phyloP scores from a whole-genome alignment of 176 grass and related monocot species.

The Triticum dicoccoides region DNA sequence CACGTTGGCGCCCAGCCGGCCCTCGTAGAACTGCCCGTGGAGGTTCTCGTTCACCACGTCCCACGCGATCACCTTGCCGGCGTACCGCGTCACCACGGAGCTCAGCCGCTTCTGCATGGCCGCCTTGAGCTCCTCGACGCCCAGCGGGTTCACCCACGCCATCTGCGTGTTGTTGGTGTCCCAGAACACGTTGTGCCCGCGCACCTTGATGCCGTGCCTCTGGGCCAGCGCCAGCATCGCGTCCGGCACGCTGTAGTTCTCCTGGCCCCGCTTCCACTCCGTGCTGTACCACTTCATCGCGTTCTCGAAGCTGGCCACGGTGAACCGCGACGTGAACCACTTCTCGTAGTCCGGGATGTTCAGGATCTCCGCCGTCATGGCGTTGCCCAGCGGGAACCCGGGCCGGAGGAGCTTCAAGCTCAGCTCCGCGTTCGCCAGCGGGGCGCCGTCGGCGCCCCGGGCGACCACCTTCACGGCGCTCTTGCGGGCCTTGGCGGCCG shows the following conservation, averaged over 20 bases:
- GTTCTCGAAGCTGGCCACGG: constrained; percentile 68
- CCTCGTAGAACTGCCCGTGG: constrained; percentile 69
- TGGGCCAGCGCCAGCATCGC: constrained; percentile 55
- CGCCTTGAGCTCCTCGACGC: constrained; percentile 23
- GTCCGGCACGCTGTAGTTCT: constrained; percentile 48
- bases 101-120: constrained; percentile 40
- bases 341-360: constrained; percentile 47
- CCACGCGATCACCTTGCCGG: constrained; percentile 63
- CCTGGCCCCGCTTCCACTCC: constrained; percentile 32
- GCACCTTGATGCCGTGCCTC: constrained; percentile 25
- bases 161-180: constrained; percentile 40
- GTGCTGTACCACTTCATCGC: constrained; percentile 91
- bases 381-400: constrained; percentile 61
- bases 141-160: constrained; percentile 20
- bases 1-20: constrained; percentile 40
- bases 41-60: constrained; percentile 82
- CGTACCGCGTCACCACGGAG: constrained; percentile 45
- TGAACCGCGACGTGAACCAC: constrained; percentile 74
- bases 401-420: constrained; percentile 20
- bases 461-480: constrained; percentile 39
- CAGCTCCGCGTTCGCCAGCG: constrained; percentile 40
- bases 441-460: constrained; percentile 15
- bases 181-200: constrained; percentile 82
- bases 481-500: constrained; percentile 36
- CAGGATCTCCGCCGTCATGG: constrained; percentile 66